Conservation (phyloP, 176 grass and related monocot species). For the Carex littledalei region DNA sequence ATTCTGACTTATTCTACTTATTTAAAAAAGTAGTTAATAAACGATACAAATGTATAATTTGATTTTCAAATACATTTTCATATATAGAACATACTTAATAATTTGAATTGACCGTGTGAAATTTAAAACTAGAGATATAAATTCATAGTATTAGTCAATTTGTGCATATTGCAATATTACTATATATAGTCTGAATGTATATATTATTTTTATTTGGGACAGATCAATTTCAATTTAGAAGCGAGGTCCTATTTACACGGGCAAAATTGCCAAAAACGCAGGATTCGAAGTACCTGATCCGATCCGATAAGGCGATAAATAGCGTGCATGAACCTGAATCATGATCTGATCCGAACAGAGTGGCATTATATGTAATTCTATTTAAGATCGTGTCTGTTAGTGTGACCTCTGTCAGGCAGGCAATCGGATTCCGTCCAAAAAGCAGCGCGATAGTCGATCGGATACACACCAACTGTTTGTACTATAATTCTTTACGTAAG, state of each 20-base stretch:
- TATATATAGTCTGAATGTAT: no score
- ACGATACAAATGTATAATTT: no score
- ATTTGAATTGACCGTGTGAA: no score
- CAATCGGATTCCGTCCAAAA: constrained; percentile 3
- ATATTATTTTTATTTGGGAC: neutral
- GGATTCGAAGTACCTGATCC: neutral
- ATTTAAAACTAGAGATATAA: no score
- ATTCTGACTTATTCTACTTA: no score
- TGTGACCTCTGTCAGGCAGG: neutral
- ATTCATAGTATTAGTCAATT: no score
- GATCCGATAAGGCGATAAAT: neutral
- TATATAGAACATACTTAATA: no score
- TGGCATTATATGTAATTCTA: neutral
- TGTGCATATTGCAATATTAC: no score
- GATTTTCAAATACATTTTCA: no score
- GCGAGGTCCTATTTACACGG: neutral
- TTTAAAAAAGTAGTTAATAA: no score
- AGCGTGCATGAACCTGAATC: neutral
- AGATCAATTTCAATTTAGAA: neutral
- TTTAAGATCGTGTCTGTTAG: neutral
- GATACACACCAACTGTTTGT: neutral
- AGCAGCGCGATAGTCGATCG: neutral
- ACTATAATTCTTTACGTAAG: neutral
- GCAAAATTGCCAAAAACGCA: no score
- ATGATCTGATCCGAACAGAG: neutral